Evolutionary conservation across 1,284 basidiomycete species (phyloP), one percentile per base, ranked within the genome.

Genomic region (Pisolithus thermaeus): DNA sequence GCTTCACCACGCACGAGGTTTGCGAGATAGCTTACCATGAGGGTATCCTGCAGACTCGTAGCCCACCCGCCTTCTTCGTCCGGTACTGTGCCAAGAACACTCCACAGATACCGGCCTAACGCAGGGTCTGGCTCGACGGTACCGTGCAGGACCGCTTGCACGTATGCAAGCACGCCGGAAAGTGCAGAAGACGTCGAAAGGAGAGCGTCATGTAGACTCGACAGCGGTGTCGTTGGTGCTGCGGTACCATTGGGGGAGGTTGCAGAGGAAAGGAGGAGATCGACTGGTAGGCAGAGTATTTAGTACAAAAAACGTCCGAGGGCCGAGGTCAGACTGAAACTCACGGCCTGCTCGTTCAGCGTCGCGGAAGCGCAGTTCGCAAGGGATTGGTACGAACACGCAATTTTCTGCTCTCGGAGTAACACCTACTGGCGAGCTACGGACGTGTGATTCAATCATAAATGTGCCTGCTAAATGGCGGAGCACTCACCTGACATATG

Each of bases 1-100:
- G 92, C 90, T 75, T 99, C 96, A 55, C 92, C 87, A 59, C 93
- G 83, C 50, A 98, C 89, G 58, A 99, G 80, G 70, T 93, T 97
- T 44, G 93, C 89, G 59, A 99, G 79, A 75, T 98, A 99, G 42
- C 92, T 91, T 51, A 98, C 84, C 86, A 95, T 96, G 58, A 97
- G 76, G 18, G 87, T 91, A 68, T 97, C 93, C 84, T 97, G 75
- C 37, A 90, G 72, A 60, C 81, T 87, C 39, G 77, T 76, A 61
- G 88, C 84, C 73, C 92, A 92, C 16, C 82, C 81, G 43, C 82
- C 80, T 66, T 87, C 83, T 62, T 89, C 85, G 80, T 55, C 84
- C 75, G 42, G 81, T 73, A 61, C 76, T 77, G 38, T 80, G 70
- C 51, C 90, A 41, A 97, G 80, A 6, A 93, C 92, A 61, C 96